Evolutionary conservation across 2,329 filamentous ascomycete genomes (phyloP), one percentile per base, ranked within the genome.

Genomic region (Fusarium keratoplasticum): DNA sequence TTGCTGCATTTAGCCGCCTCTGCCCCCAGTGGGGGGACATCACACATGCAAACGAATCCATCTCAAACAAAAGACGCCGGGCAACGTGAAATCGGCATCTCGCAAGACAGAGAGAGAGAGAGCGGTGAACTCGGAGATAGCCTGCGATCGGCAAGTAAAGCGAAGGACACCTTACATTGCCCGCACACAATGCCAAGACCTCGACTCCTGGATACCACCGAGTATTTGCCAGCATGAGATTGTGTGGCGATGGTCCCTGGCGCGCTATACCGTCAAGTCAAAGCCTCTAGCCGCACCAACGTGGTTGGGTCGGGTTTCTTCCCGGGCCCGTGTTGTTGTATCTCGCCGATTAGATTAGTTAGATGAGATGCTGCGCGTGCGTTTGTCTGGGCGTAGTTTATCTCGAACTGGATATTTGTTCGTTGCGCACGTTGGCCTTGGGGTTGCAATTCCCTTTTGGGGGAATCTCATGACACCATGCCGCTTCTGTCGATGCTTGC

Each of bases 1-100:
- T 29, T 55, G 36, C 42, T 71, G 69, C 52, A 70, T 71, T 71
- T 59, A 71, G 33, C 69, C 67, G 70, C 36, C 9, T 27, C 57
- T 60, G 38, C n/a, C 36, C 38, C 9, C 38, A 29, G 58, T 36
- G 61, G 50, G 61, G 61, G 59, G n/a, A 60, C n/a, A 58, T 38
- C 44, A 68, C 64, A 47, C 33, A 64, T 61, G 58, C 58, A 54
- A 57, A 38, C 11, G 29, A 33, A 31, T 33, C 64, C 52, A n/a
- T 58, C 20, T 16, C 31, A 20, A 44, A 36, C 35, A 36, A 44
- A 10, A 25, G n/a, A 42, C 31, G 60, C 31, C 31, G 58, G 40
- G 22, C 58, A 33, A 47, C 40, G 22, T 52, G 22, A 50, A 44
- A 35, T 31, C 40, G 20, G 60, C 58, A 50, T 71, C 38, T 18